Conservation (phyloP, 2,329 filamentous ascomycete species). For the Periconia macrospinosa region DNA sequence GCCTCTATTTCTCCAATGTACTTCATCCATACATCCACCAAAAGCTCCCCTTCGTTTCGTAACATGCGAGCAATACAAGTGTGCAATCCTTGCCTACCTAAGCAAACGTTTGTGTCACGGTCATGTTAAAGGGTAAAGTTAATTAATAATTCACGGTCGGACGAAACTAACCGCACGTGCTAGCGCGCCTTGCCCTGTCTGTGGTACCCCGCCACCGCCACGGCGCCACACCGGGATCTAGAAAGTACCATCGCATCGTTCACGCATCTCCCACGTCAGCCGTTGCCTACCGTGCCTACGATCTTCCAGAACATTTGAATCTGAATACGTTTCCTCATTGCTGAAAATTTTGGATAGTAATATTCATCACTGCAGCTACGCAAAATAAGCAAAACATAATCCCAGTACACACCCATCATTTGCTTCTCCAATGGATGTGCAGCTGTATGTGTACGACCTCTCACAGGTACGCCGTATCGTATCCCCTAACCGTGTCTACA, state of each 20-base stretch:
- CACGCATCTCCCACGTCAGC: slow-evolving; percentile 2
- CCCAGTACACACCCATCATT: neutral
- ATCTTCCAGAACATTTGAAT: no score
- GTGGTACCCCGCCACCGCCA: slow-evolving; percentile 6
- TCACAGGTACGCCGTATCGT: slow-evolving; percentile 38
- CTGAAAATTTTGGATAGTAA: neutral
- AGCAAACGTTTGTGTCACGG: no score
- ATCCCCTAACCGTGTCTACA: neutral
- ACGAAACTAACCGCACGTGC: slow-evolving; percentile 11
- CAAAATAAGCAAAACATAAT: neutral
- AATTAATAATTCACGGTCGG: neutral
- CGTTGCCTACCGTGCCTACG: neutral
- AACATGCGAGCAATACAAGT: no score
- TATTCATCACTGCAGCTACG: neutral
- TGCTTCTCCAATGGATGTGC: slow-evolving; percentile 48
- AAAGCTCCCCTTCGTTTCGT: no score
- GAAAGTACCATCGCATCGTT: neutral
- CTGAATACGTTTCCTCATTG: no score
- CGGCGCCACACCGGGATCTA: slow-evolving; percentile 1
- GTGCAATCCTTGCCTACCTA: no score
- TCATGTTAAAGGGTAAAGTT: no score
- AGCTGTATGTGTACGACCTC: slow-evolving; percentile 57
- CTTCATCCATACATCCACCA: no score
- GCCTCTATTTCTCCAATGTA: neutral
- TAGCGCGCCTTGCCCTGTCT: neutral